A percentile compares a stretch with the other conserved stretches of the same genome.
phyloP scores from a whole-genome alignment of 139 green algal genomes.

The Penium margaritaceum region DNA sequence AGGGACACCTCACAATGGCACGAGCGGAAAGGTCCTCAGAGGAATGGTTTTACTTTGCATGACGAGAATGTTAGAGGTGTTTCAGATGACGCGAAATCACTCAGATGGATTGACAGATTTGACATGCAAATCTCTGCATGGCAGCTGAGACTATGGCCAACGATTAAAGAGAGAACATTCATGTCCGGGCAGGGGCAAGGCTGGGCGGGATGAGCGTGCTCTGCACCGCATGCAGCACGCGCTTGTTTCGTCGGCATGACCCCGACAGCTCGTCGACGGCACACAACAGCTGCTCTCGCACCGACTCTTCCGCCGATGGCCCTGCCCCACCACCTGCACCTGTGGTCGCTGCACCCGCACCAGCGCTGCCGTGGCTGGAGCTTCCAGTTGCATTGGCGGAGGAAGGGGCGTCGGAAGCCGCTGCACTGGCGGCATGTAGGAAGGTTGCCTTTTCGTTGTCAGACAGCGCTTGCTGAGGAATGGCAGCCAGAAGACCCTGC shows the following conservation, averaged over 20 bases:
- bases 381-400: slow-evolving; percentile 1
- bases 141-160: no score
- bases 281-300: neutral
- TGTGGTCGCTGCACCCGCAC: neutral
- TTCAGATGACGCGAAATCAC: no score
- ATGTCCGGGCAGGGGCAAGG: no score
- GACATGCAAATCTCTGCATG: no score
- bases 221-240: slow-evolving; percentile 26
- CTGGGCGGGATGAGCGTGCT: no score
- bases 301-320: no score
- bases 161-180: no score
- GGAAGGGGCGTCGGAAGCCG: neutral
- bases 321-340: neutral
- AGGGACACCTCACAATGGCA: no score
- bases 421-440: neutral
- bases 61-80: no score
- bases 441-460: neutral
- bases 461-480: neutral
- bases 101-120: no score
- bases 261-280: slow-evolving; percentile 30
- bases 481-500: neutral
- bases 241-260: slow-evolving; percentile 19
- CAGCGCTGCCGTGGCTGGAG: neutral
- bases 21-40: no score
- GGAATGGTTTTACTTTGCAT: no score